Conservation (phyloP, 2,329 filamentous ascomycete genomes). For the Tolypocladium cylindrosporum region DNA sequence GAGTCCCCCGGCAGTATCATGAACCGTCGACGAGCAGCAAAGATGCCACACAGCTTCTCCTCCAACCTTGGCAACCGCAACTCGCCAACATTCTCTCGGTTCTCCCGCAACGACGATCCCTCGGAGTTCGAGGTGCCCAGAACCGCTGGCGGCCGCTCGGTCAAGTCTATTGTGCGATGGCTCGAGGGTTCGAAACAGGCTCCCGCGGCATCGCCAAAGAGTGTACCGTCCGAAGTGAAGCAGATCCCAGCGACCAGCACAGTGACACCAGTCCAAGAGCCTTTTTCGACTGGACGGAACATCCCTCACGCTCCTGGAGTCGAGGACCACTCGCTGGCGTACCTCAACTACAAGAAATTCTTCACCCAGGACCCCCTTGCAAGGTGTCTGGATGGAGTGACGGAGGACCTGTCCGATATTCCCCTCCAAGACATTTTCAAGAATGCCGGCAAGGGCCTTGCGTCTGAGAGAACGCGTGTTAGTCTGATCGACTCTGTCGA, state of each 20-base stretch:
- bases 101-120: neutral
- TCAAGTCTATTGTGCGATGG: conserved; percentile 21
- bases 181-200: conserved; percentile 13
- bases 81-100: neutral
- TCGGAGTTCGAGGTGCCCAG: neutral
- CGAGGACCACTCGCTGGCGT: conserved; percentile 21
- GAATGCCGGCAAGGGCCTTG: neutral
- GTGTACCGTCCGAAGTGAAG: neutral
- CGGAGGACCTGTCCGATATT: neutral
- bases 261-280: neutral
- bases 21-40: conserved; percentile 7
- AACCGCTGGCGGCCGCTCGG: conserved; percentile 10
- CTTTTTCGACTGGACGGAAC: neutral
- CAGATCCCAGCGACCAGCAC: neutral
- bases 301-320: conserved; percentile 6
- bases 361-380: conserved; percentile 18
- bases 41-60: conserved; percentile 17
- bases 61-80: conserved; percentile 14
- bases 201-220: neutral
- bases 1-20: conserved; percentile 4
- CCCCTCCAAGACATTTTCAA: conserved; percentile 1
- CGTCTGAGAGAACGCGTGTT: neutral
- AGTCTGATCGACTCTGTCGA: neutral
- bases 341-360: conserved; percentile 21
- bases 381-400: conserved; percentile 17